Evolutionary conservation across 148 eudicot species (phyloP).

Genomic region (Fagopyrum homotropicum): DNA sequence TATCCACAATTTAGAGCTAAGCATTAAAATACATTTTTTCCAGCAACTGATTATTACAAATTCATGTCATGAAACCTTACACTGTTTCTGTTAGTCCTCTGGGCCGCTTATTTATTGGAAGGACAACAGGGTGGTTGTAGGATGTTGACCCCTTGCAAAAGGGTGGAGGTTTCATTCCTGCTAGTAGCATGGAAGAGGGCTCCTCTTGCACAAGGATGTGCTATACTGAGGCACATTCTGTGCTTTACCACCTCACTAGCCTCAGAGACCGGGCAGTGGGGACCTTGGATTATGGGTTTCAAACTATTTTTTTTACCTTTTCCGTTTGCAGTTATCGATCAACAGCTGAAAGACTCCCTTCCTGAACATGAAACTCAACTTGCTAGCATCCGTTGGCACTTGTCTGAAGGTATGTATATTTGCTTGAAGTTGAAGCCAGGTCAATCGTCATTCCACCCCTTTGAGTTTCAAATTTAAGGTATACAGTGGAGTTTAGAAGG

Average conservation of each 20-base stretch:
- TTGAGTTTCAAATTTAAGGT: neutral
- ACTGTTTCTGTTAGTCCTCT: slow-evolving; percentile 12
- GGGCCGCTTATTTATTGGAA: too few relatives aligned
- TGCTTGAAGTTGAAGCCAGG: neutral
- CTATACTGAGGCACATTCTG: too few relatives aligned
- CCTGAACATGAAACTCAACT: slow-evolving; percentile 79
- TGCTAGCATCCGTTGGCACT: slow-evolving; percentile 78
- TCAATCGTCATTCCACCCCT: neutral
- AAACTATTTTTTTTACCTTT: too few relatives aligned
- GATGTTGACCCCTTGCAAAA: too few relatives aligned
- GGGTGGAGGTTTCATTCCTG: too few relatives aligned
- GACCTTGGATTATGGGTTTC: too few relatives aligned
- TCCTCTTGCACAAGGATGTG: too few relatives aligned
- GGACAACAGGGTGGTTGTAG: too few relatives aligned
- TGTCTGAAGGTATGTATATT: slow-evolving; percentile 62
- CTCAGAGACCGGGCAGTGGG: too few relatives aligned
- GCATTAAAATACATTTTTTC: neutral
- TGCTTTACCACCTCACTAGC: too few relatives aligned
- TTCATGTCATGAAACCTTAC: slow-evolving; percentile 5
- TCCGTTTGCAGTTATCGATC: slow-evolving; percentile 64
- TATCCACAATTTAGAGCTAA: neutral
- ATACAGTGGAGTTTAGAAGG: neutral
- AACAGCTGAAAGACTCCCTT: slow-evolving; percentile 57
- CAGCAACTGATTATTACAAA: neutral
- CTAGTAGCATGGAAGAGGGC: too few relatives aligned